These are phyloP conservation scores for Knoxdaviesia proteae DNA, from an alignment of 2,329 filamentous ascomycete genomes.

Conservation along the genomic window DNA sequence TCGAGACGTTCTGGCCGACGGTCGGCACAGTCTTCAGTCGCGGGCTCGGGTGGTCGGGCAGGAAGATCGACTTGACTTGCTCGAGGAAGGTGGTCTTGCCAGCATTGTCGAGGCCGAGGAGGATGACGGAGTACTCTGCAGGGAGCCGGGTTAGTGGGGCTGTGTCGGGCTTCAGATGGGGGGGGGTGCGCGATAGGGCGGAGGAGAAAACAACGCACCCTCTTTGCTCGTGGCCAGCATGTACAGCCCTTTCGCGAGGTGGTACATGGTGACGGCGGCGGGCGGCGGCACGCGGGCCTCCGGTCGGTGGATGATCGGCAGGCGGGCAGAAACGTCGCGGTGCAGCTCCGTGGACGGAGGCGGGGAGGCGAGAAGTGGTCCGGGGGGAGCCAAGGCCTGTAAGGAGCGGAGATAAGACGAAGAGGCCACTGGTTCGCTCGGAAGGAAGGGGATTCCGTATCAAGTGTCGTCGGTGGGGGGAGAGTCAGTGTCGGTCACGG, in stretches of 20 bases:
- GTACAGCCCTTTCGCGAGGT: conserved; percentile 86
- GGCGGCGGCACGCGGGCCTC: no score
- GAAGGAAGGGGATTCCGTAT: neutral
- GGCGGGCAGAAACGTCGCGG: no score
- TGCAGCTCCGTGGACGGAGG: no score
- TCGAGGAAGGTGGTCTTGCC: conserved; percentile 97
- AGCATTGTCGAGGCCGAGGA: conserved; percentile 92
- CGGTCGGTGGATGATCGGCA: no score
- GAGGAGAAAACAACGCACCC: conserved; percentile 28
- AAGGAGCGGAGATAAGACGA: neutral
- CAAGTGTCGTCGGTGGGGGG: neutral
- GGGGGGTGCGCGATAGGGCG: conserved; percentile 2
- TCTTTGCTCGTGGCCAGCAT: conserved; percentile 93
- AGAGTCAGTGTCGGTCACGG: no score
- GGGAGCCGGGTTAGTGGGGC: conserved; percentile 1
- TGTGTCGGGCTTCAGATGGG: conserved; percentile 3
- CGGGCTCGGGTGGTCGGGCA: conserved; percentile 36
- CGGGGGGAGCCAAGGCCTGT: no score
- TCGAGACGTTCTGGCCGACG: conserved; percentile 90
- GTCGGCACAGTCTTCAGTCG: conserved; percentile 82
- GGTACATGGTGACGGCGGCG: conserved; percentile 47
- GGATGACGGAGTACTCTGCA: conserved; percentile 85
- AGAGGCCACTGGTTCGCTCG: neutral
- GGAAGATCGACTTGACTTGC: conserved; percentile 80
- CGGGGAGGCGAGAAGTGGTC: no score